A percentile compares a stretch with the other conserved stretches of the same genome.
phyloP scores from a whole-genome alignment of 805 yeast genomes.

The Candida maris region DNA sequence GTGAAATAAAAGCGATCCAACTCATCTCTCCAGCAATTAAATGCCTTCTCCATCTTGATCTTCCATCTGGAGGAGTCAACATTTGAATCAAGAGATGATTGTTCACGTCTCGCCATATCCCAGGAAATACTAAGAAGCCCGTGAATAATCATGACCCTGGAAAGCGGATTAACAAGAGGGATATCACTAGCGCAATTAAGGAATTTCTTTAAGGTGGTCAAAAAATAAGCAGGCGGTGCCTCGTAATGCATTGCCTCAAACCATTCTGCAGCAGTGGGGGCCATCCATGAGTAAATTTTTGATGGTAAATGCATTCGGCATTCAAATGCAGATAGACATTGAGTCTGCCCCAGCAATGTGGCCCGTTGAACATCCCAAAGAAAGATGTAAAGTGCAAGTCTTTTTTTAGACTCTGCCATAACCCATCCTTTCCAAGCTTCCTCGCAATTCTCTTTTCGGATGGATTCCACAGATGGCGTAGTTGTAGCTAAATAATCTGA shows the following conservation, averaged over 20 bases:
- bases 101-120: constrained; percentile 7
- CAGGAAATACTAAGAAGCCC: constrained; percentile 14
- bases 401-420: constrained; percentile 10
- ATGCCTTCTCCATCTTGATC: constrained; percentile 5
- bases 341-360: constrained; percentile 10
- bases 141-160: constrained; percentile 10
- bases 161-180: constrained; percentile 2
- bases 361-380: constrained; percentile 14
- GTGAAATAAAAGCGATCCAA: constrained; percentile 7
- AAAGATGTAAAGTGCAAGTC: constrained; percentile 12
- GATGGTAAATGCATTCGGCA: constrained; percentile 10
- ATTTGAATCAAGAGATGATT: constrained; percentile 3
- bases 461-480: background rate
- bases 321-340: constrained; percentile 13
- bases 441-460: constrained; percentile 1
- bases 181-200: constrained; percentile 6
- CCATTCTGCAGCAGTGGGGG: constrained; percentile 6
- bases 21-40: constrained; percentile 15
- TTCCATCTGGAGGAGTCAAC: constrained; percentile 13
- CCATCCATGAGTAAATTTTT: constrained; percentile 11
- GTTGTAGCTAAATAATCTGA: constrained; percentile 5
- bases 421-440: constrained; percentile 12
- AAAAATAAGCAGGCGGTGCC: constrained; percentile 2
- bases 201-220: constrained; percentile 5
- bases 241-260: constrained; percentile 1